Percentiles rank a stretch among this genome's conserved stretches.
phyloP scores from a whole-genome alignment of 345 rosid genomes.

The Ceriops tagal region DNA sequence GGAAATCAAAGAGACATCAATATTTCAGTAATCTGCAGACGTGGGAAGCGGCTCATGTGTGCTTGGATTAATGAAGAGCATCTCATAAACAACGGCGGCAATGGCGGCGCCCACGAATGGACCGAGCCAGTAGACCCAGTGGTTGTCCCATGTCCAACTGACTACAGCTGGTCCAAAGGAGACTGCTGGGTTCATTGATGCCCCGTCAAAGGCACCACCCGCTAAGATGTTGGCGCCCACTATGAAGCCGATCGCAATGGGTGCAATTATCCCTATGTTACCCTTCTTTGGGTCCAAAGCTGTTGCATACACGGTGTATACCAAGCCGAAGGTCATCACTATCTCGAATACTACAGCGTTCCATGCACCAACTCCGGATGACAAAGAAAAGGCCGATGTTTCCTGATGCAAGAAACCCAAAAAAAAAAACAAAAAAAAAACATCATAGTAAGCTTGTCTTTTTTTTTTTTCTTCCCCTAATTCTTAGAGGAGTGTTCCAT shows the following conservation, averaged over 20 bases:
- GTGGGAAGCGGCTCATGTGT: background rate
- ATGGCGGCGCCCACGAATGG: background rate
- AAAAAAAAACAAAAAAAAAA: background rate
- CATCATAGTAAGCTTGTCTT: background rate
- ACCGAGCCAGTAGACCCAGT: conserved; percentile 9
- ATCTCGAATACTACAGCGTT: background rate
- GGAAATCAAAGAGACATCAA: conserved; percentile 8
- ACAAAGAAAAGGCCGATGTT: conserved; percentile 2
- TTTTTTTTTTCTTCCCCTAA: too few relatives aligned
- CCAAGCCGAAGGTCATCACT: conserved; percentile 2
- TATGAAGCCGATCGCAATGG: conserved; percentile 6
- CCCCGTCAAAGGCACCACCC: conserved; percentile 11
- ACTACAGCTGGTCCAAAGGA: conserved; percentile 11
- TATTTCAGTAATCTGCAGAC: conserved; percentile 13
- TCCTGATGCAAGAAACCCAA: background rate
- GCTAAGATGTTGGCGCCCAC: conserved; percentile 12
- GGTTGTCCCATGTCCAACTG: conserved; percentile 8
- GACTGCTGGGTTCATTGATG: conserved; percentile 2
- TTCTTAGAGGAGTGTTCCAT: too few relatives aligned
- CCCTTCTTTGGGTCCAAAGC: conserved; percentile 8
- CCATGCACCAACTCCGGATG: background rate
- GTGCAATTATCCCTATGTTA: conserved; percentile 4
- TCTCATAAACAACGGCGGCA: background rate
- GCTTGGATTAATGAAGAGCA: background rate
- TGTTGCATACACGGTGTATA: conserved; percentile 8